Evolutionary conservation across 805 yeast species (phyloP), one percentile per base, ranked within the genome.

Genomic region (Ogataea ramenticola): DNA sequence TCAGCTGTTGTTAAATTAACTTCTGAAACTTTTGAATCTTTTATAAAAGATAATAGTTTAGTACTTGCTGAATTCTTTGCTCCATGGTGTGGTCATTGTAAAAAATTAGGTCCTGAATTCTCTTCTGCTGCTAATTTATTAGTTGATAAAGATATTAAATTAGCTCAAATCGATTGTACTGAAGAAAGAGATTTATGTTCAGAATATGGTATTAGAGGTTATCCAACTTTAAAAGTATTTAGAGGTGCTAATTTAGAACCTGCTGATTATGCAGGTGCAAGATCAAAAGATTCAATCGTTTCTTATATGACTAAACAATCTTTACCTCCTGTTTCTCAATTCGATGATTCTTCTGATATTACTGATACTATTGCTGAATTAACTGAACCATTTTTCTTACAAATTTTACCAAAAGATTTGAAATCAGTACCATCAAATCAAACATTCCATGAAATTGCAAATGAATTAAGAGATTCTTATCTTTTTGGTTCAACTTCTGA

Each of bases 1-100:
- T 84, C 96, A 37, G 93, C 90, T 30, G 98, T 91, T 40, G 87
- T 87, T 52, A 80, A 85, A 62, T 75, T 91, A 51, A 77, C 85
- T 33, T 67, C 80, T 19, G 80, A 73, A 33, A 75, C 74, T 46
- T 91, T 86, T 62, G 75, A 75, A 45, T 63, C 71, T 15, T 87
- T 86, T 64, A 66, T 91, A 50, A 65, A 68, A 40, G 78, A 74
- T 44, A 84, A 90, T 69, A 85, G 88, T 31, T 72, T 90, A 53
- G 95, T 87, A 20, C 68, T 87, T 49, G 84, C 91, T 19, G 95
- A 87, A 66, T 87, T 87, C 67, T 87, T 82, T 63, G 96, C 96
- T 16, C 95, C 97, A 62, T 91, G 98, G 97, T 90, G 97, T 74
- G 96, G 96, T 16, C 93, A 90, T 70, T 90, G 97, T 75, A 88